Evolutionary conservation across 169 alveolate species (phyloP), one percentile per base, ranked within the genome.

Genomic region (Cyclospora cayetanensis): DNA sequence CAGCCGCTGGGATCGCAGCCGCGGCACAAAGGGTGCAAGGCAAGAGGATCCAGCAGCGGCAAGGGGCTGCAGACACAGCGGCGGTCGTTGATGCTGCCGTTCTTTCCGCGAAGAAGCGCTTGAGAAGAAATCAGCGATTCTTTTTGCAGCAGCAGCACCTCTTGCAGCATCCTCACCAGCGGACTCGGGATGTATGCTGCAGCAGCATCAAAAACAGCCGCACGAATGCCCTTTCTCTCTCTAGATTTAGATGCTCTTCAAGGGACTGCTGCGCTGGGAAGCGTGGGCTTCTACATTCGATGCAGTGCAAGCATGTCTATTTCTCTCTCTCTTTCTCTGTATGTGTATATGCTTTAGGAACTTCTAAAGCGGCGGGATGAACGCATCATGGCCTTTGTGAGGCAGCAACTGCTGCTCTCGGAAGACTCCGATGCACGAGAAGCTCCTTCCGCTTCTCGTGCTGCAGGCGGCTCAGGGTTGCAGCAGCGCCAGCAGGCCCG

Each of bases 131-230:
- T 18, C 31, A 70, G 5, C 25, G 46, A 34, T 70, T 46, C 50
- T 77, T 42, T 37, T 50, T 46, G 60, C 70, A 12, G 72, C 88
- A 77, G 66, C 88, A 77, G 27, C 39, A 76, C 4, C 37, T 76
- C 65, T 42, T 76, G 42, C 86, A 76, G 39, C 66, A 42, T 42
- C 86, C 86, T 0, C 65, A 76, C 41, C 11, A 41, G 63, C 65
- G 65, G 41, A 76, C 86, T 53, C 86, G 86, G 86, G 86, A 41
- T 12, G 86, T 76, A 76, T 27, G 86, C 66, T 41, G 86, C 86
- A 46, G 15, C 7, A 76, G 86, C 86, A 41, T 55, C 65, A 46
- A 42, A 22, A n/a, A 63, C 42, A 76, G 66, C 41, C 22, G 66
- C 66, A 46, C 22, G 41, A n/a, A n/a, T n/a, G n/a, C n/a, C n/a